Evolutionary conservation across 2,329 filamentous ascomycete species (phyloP).

Genomic region (Emergomyces pasteurianus): DNA sequence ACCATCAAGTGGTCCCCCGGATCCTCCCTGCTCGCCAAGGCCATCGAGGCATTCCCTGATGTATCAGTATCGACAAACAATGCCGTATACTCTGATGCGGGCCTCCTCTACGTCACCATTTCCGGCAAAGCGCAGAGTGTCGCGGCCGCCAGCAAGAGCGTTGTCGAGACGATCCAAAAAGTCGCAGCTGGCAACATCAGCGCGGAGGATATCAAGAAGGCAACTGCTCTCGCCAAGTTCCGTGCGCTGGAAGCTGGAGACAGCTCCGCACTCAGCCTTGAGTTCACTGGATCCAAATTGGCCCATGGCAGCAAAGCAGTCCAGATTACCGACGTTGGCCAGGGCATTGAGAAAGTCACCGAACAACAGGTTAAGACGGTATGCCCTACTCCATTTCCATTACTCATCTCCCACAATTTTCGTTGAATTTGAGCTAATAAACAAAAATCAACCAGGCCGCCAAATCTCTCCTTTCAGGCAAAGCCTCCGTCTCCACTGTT

Average conservation of each 20-base stretch:
- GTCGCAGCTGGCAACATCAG: slow-evolving; percentile 62
- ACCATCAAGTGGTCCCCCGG: slow-evolving; percentile 92
- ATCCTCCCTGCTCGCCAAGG: slow-evolving; percentile 82
- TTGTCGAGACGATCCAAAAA: slow-evolving; percentile 71
- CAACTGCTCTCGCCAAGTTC: slow-evolving; percentile 87
- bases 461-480: slow-evolving; percentile 75
- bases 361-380: slow-evolving; percentile 77
- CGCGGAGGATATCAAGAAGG: slow-evolving; percentile 84
- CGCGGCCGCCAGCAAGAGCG: slow-evolving; percentile 59
- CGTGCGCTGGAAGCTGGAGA: slow-evolving; percentile 73
- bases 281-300: slow-evolving; percentile 73
- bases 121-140: slow-evolving; percentile 63
- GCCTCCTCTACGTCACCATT: slow-evolving; percentile 74
- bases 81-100: slow-evolving; percentile 83
- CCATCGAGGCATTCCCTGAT: slow-evolving; percentile 52
- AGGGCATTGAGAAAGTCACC: slow-evolving; percentile 69
- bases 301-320: slow-evolving; percentile 71
- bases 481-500: slow-evolving; percentile 78
- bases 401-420: not conserved
- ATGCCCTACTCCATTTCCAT: slow-evolving; percentile 31
- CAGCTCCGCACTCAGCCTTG: slow-evolving; percentile 62
- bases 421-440: slow-evolving; percentile 14
- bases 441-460: slow-evolving; percentile 50
- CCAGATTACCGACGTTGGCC: slow-evolving; percentile 67
- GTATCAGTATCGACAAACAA: slow-evolving; percentile 63